A percentile compares a stretch with the other conserved stretches of the same genome.
Conservation (phyloP, 2,329 filamentous ascomycete genomes). For the Phialocephala sp. region DNA sequence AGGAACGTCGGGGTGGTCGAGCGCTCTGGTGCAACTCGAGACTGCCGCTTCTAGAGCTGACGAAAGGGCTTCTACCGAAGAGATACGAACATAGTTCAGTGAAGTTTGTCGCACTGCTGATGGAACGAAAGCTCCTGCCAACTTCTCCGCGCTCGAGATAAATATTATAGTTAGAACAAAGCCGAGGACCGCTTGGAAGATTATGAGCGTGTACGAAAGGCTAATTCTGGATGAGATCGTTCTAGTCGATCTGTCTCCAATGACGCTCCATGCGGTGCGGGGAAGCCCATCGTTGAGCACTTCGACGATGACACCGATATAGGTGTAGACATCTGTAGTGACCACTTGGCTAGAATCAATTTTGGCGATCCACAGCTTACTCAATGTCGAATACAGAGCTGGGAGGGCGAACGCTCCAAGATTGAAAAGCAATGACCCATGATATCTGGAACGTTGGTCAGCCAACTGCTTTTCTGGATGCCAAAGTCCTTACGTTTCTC, state of each 20-base stretch:
- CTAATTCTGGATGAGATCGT: conserved; percentile 56
- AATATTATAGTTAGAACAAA: conserved; percentile 66
- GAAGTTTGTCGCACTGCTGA: conserved; percentile 59
- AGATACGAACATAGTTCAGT: conserved; percentile 68
- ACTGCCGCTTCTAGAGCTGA: conserved; percentile 69
- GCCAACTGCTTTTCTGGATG: background rate
- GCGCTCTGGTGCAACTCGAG: conserved; percentile 62
- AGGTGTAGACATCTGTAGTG: conserved; percentile 71
- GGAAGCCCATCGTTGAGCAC: conserved; percentile 77
- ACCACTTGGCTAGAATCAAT: conserved; percentile 68
- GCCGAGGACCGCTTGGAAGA: conserved; percentile 64
- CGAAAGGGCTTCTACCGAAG: conserved; percentile 65
- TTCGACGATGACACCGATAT: conserved; percentile 70
- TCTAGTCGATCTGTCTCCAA: conserved; percentile 66
- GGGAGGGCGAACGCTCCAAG: conserved; percentile 66
- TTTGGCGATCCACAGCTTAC: conserved; percentile 73
- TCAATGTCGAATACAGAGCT: conserved; percentile 69
- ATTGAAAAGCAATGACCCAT: conserved; percentile 67
- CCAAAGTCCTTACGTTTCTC: conserved; percentile 15
- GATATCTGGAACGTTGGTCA: conserved; percentile 49
- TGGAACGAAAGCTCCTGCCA: conserved; percentile 69
- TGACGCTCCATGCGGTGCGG: conserved; percentile 69
- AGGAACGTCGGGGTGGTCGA: conserved; percentile 73
- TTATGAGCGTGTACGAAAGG: conserved; percentile 66
- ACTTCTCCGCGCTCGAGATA: conserved; percentile 55